phyloP scores from a whole-genome alignment of 1,284 basidiomycete species.

The Boletus sp. region DNA sequence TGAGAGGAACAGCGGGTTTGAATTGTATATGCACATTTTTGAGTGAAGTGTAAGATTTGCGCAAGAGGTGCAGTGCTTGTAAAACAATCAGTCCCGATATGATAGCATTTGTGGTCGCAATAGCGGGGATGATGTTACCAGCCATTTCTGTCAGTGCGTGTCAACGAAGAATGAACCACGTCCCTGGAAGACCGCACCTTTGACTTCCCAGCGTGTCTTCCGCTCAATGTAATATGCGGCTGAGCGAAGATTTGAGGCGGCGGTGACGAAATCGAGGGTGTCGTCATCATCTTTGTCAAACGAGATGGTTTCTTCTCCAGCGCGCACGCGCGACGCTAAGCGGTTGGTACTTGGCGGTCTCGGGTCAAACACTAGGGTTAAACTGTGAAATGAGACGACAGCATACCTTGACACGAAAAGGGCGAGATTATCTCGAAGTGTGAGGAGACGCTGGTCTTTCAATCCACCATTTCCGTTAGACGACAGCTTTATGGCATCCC shows the following conservation, averaged over 20 bases:
- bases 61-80: slow-evolving; percentile 86
- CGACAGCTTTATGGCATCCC: slow-evolving; percentile 20
- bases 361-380: slow-evolving; percentile 9
- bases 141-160: slow-evolving; percentile 82
- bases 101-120: slow-evolving; percentile 98
- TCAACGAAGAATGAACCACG: slow-evolving; percentile 1
- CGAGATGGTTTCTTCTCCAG: slow-evolving; percentile 76
- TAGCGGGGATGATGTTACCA: slow-evolving; percentile 98
- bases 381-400: not conserved
- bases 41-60: slow-evolving; percentile 58
- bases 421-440: slow-evolving; percentile 78
- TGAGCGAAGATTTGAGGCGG: slow-evolving; percentile 91
- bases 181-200: slow-evolving; percentile 52
- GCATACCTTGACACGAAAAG: slow-evolving; percentile 82
- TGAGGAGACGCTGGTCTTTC: slow-evolving; percentile 81
- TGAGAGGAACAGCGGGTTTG: slow-evolving; percentile 76
- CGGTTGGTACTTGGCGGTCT: slow-evolving; percentile 64
- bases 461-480: slow-evolving; percentile 46
- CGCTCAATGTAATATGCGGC: slow-evolving; percentile 86
- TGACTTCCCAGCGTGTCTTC: slow-evolving; percentile 96
- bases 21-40: slow-evolving; percentile 78
- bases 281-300: slow-evolving; percentile 99
- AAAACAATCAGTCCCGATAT: slow-evolving; percentile 94
- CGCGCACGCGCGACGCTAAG: slow-evolving; percentile 73
- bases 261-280: slow-evolving; percentile 95